Conservation (phyloP, 352 stramenopile species). For the Pythium sukuiense region DNA sequence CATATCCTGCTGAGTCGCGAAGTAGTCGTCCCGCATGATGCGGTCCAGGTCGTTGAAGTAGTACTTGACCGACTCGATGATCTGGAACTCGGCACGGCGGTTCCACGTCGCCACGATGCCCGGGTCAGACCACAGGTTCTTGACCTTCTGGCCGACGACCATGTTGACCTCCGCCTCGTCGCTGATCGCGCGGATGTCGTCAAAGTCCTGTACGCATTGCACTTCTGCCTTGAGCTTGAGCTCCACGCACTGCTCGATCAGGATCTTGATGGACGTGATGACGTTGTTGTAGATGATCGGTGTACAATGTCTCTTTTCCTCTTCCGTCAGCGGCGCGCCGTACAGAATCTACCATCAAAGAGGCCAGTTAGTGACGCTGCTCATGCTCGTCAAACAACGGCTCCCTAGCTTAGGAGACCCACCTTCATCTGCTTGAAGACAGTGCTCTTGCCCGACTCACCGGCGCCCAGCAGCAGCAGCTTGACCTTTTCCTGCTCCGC, state of each 20-base stretch:
- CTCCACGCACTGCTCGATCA: slow-evolving; percentile 85
- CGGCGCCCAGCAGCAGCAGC: slow-evolving; percentile 92
- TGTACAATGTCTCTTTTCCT: slow-evolving; percentile 85
- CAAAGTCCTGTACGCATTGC: slow-evolving; percentile 71
- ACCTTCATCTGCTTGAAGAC: slow-evolving; percentile 94
- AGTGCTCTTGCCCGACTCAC: slow-evolving; percentile 95
- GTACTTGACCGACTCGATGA: slow-evolving; percentile 96
- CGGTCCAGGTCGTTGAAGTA: slow-evolving; percentile 96
- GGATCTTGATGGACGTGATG: slow-evolving; percentile 90
- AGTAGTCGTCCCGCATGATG: slow-evolving; percentile 93
- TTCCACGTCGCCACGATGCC: slow-evolving; percentile 90
- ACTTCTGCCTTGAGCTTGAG: slow-evolving; percentile 83
- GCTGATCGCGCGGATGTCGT: slow-evolving; percentile 75
- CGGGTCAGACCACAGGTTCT: slow-evolving; percentile 92
- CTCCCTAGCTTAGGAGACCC: slow-evolving; percentile 8
- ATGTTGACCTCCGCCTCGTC: slow-evolving; percentile 90
- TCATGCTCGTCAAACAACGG: not conserved
- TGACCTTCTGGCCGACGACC: slow-evolving; percentile 90
- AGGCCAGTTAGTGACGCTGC: not conserved
- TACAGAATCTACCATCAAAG: slow-evolving; percentile 70
- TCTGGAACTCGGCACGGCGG: slow-evolving; percentile 93
- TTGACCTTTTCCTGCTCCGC: slow-evolving; percentile 94
- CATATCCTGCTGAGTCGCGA: slow-evolving; percentile 94
- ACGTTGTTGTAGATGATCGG: slow-evolving; percentile 92
- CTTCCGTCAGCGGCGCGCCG: slow-evolving; percentile 77